phyloP scores from a whole-genome alignment of 2,329 filamentous ascomycete species.

The Lecanicillium sp. region DNA sequence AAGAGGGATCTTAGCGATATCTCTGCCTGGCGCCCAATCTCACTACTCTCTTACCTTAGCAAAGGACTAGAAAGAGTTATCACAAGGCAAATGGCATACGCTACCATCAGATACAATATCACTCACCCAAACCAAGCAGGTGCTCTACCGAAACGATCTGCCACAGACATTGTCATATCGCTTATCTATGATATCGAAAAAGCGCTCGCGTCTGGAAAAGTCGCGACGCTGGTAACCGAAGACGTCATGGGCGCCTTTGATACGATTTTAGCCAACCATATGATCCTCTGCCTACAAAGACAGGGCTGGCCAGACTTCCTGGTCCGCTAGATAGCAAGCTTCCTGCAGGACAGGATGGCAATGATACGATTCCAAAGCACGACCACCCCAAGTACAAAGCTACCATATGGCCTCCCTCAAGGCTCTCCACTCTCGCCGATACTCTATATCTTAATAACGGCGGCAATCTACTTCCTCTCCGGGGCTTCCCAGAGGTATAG shows the following conservation, averaged over 20 bases:
- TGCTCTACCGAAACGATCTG: constrained; percentile 15
- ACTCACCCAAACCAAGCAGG: constrained; percentile 13
- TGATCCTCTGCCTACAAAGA: constrained; percentile 2
- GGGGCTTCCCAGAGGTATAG: too few relatives aligned
- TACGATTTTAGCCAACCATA: constrained; percentile 3
- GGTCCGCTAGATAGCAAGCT: constrained; percentile 3
- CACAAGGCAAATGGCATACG: constrained; percentile 13
- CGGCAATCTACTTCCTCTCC: constrained; percentile 7
- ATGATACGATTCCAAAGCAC: constrained; percentile 1
- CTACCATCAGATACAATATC: constrained; percentile 12
- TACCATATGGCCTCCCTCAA: constrained; percentile 2
- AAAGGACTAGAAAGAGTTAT: constrained; percentile 19
- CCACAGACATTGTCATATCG: constrained; percentile 11
- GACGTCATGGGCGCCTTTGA: constrained; percentile 8
- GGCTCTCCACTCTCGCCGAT: constrained; percentile 8
- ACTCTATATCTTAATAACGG: constrained; percentile 5
- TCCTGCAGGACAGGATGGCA: constrained; percentile 2
- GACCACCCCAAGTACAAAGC: background rate
- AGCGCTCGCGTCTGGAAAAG: constrained; percentile 6
- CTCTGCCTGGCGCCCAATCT: constrained; percentile 16
- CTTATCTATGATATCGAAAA: constrained; percentile 14
- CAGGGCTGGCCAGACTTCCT: constrained; percentile 5
- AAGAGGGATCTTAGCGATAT: constrained; percentile 12
- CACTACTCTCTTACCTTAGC: constrained; percentile 17
- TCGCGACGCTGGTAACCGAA: constrained; percentile 5